Percentiles rank a stretch among this genome's conserved stretches.
Evolutionary conservation across 2,329 filamentous ascomycete species (phyloP).

Genomic region (Fusarium sp.): DNA sequence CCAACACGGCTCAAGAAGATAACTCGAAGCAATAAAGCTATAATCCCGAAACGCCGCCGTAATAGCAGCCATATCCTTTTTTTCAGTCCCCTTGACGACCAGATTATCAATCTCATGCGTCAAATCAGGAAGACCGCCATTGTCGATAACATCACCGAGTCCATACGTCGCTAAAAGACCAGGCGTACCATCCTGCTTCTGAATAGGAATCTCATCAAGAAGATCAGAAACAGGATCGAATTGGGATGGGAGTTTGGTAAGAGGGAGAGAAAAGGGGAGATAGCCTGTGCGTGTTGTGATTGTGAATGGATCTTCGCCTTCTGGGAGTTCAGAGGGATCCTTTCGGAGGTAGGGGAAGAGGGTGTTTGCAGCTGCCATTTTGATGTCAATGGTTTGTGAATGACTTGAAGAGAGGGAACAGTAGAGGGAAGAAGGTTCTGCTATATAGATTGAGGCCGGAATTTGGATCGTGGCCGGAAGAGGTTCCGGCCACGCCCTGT

Average conservation of each 20-base stretch:
- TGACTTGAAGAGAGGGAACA: background rate
- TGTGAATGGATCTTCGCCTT: slow-evolving; percentile 34
- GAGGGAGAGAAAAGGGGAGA: slow-evolving; percentile 30
- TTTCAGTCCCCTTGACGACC: slow-evolving; percentile 11
- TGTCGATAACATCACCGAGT: slow-evolving; percentile 31
- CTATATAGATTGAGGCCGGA: slow-evolving; percentile 39
- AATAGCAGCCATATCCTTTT: slow-evolving; percentile 33
- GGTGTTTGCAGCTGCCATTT: slow-evolving; percentile 37
- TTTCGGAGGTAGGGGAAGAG: slow-evolving; percentile 37
- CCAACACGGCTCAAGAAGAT: slow-evolving; percentile 36
- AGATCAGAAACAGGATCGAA: slow-evolving; percentile 34
- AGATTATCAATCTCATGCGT: slow-evolving; percentile 35
- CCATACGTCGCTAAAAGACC: slow-evolving; percentile 30
- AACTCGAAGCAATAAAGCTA: slow-evolving; percentile 34
- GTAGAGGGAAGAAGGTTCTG: background rate
- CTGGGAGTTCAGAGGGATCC: slow-evolving; percentile 31
- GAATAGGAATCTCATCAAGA: slow-evolving; percentile 33
- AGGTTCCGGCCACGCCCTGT: slow-evolving; percentile 27
- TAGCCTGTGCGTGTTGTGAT: slow-evolving; percentile 38
- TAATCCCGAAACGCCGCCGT: slow-evolving; percentile 36
- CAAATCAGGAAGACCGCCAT: slow-evolving; percentile 31
- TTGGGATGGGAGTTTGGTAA: slow-evolving; percentile 29
- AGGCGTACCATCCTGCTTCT: slow-evolving; percentile 32
- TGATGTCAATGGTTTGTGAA: background rate
- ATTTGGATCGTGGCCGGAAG: slow-evolving; percentile 35